Base-by-base conservation (phyloP, 139 green algal genomes). In the Astrephomene gubernaculifera region DNA sequence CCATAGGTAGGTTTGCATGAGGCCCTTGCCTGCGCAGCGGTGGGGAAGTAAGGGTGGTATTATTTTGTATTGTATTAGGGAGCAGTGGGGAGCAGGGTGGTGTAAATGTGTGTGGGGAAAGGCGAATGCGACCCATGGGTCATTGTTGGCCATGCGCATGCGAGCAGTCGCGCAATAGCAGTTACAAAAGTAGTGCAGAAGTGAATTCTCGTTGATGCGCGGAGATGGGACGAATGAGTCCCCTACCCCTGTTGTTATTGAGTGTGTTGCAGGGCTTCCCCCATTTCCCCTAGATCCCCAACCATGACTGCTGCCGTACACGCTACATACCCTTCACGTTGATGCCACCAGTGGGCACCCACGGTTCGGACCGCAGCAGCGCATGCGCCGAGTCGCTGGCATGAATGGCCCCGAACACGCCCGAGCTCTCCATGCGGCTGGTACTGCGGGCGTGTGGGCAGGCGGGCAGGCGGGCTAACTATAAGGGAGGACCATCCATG, bases 21-120 rank as follows among this genome's bases (percentile, higher is more conserved):
- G 38, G 39, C 76, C 76, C 76, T 83, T 83, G 60, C 76, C 70
- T 78, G 43, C 2, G n/a, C n/a, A n/a, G n/a, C n/a, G n/a, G n/a
- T n/a, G n/a, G n/a, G n/a, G n/a, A n/a, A n/a, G n/a, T n/a, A n/a
- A n/a, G n/a, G n/a, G 49, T 12, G 49, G 49, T 25, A 25, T 12
- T 12, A 57, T 12, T 25, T 12, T 17, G 49, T 17, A 57, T 57
- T 12, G 17, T 17, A 17, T 17, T 12, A 57, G 12, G 49, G 49
- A 17, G 49, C 49, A 57, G 49, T 25, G 49, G 49, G 49, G 12
- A 57, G 49, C 49, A 17, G 17, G 49, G 49, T 17, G 49, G 49
- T 12, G 49, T 57, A 17, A 17, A 17, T 12, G 12, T 25, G 49
- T 17, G 49, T 57, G 49, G 49, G 12, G 49, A 17, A 57, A 57